These are phyloP conservation scores for Candolleomyces aberdarensis DNA, from an alignment of 768 basidiomycete species.

Conservation along the genomic window DNA sequence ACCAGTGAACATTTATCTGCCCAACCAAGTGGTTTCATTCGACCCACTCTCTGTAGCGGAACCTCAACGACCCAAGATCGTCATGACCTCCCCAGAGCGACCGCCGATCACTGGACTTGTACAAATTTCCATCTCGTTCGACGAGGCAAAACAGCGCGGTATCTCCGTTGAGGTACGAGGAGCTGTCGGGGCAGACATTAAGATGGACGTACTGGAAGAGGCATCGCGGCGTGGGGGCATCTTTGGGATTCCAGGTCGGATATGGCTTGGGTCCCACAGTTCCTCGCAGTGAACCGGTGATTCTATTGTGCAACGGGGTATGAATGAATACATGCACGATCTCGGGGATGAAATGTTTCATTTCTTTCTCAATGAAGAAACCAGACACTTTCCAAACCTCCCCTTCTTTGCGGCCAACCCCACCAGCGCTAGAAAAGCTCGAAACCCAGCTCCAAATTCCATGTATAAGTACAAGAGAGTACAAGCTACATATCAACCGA, in stretches of 20 bases:
- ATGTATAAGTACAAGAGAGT: too few relatives aligned
- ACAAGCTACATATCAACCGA: too few relatives aligned
- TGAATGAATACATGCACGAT: too few relatives aligned
- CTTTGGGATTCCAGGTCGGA: slow-evolving; percentile 63
- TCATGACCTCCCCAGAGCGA: slow-evolving; percentile 65
- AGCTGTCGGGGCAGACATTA: slow-evolving; percentile 54
- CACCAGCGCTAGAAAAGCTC: too few relatives aligned
- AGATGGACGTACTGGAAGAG: slow-evolving; percentile 61
- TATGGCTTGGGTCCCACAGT: slow-evolving; percentile 48
- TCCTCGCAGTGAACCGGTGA: slow-evolving; percentile 1
- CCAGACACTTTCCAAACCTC: too few relatives aligned
- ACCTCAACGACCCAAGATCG: slow-evolving; percentile 48
- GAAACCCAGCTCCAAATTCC: too few relatives aligned
- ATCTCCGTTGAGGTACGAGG: slow-evolving; percentile 56
- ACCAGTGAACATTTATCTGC: slow-evolving; percentile 70
- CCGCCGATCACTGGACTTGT: slow-evolving; percentile 63
- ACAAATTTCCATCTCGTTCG: slow-evolving; percentile 61
- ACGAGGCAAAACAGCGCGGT: slow-evolving; percentile 52
- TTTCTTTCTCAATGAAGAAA: too few relatives aligned
- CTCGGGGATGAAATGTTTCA: too few relatives aligned
- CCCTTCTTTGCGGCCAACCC: too few relatives aligned
- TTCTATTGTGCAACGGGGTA: too few relatives aligned
- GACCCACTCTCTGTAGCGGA: slow-evolving; percentile 37
- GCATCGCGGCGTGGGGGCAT: slow-evolving; percentile 68
- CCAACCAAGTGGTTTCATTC: slow-evolving; percentile 39